Evolutionary conservation across 1,284 basidiomycete genomes (phyloP).

Genomic region (Fomitopsis pinicola): DNA sequence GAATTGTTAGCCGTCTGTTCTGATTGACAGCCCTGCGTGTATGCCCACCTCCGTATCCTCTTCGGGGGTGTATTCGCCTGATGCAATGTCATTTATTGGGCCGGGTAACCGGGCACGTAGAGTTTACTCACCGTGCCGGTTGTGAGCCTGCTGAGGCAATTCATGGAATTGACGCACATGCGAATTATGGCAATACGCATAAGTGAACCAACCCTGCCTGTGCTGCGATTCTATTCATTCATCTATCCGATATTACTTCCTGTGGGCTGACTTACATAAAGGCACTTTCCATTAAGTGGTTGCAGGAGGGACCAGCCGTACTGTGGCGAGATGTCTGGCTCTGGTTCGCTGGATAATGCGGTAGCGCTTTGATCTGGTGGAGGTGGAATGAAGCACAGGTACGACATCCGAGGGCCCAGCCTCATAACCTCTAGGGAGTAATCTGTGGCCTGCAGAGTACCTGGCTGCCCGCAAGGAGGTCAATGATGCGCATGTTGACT

Average conservation of each 20-base stretch:
- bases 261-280: conserved; percentile 56
- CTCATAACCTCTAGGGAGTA: conserved; percentile 64
- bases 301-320: conserved; percentile 78
- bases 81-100: neutral
- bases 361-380: conserved; percentile 43
- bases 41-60: conserved; percentile 72
- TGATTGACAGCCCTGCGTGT: conserved; percentile 18
- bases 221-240: conserved; percentile 40
- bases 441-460: conserved; percentile 20
- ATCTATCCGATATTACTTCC: conserved; percentile 4
- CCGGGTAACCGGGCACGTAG: neutral
- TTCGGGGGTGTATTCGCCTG: conserved; percentile 68
- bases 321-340: conserved; percentile 57
- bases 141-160: conserved; percentile 49
- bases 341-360: conserved; percentile 43
- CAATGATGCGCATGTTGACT: conserved; percentile 3
- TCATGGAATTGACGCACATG: conserved; percentile 90
- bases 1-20: conserved; percentile 1
- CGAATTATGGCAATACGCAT: conserved; percentile 90
- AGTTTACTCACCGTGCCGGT: conserved; percentile 52
- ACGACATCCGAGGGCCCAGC: conserved; percentile 61
- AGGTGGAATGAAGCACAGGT: conserved; percentile 72
- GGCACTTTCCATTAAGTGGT: conserved; percentile 69
- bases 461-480: conserved; percentile 20
- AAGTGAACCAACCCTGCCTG: conserved; percentile 92